Conservation (phyloP, 2,329 filamentous ascomycete genomes). For the Balansia obtecta region DNA sequence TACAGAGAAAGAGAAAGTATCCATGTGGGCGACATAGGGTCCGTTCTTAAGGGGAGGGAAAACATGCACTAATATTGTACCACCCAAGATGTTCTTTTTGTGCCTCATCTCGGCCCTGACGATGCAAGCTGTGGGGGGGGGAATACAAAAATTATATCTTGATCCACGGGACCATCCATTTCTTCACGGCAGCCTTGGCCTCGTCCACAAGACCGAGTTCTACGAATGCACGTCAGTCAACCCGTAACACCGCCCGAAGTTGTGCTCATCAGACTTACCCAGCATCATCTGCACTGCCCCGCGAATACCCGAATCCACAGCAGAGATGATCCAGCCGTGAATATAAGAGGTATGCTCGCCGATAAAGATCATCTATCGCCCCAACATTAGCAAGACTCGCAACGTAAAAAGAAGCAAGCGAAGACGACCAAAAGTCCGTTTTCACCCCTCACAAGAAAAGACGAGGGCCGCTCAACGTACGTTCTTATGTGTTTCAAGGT, state of each 20-base stretch:
- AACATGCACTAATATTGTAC: no score
- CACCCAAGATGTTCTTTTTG: no score
- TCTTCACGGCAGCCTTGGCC: constrained; percentile 49
- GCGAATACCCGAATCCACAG: constrained; percentile 54
- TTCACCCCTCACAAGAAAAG: neutral
- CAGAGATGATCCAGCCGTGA: constrained; percentile 57
- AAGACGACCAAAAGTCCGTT: no score
- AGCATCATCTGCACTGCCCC: constrained; percentile 52
- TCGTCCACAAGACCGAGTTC: constrained; percentile 56
- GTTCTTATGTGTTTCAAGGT: constrained; percentile 54
- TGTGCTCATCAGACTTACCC: constrained; percentile 12
- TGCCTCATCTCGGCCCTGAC: no score
- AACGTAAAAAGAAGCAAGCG: neutral
- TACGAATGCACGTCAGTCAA: neutral
- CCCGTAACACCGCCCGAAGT: neutral
- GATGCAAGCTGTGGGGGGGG: no score
- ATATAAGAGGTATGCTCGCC: constrained; percentile 61
- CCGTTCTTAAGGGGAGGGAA: no score
- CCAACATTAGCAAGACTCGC: neutral
- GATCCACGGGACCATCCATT: constrained; percentile 61
- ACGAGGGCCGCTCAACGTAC: constrained; percentile 15
- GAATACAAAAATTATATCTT: constrained; percentile 3
- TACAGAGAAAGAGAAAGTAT: no score
- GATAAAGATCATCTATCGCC: constrained; percentile 48
- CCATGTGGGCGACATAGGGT: no score